Evolutionary conservation across 345 rosid species (phyloP), one percentile per base, ranked within the genome.

Genomic region (Ceriops decandra): DNA sequence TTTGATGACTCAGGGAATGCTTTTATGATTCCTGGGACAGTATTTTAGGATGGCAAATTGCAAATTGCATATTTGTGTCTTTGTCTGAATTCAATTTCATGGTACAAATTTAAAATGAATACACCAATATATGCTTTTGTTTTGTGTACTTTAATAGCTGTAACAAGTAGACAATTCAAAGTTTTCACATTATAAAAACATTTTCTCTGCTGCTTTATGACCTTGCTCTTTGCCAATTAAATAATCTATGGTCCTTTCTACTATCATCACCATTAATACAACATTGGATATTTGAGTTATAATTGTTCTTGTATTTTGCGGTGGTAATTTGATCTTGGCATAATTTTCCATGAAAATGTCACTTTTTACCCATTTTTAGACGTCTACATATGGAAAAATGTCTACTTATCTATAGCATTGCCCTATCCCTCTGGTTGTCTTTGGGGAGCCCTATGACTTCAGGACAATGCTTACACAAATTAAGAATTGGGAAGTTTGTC

Each of bases 31-130:
- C 66, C 62, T 79, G 60, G 70, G 6, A 15, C 24, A 2, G 9
- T 9, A 62, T 42, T n/a, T 59, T 75, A 42, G 70, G 81, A 71
- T 84, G 83, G 77, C 68, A 72, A 11, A 77, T 70, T 10, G 7
- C 21, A 1, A 7, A 16, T 70, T 59, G 5, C 7, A 17, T 5
- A 2, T 42, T 2, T 13, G 17, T 13, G 17, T 42, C 49, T 38
- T 38, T 13, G 19, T 42, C 5, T 42, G 49, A 13, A 42, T 42
- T 42, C 17, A 4, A 42, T 17, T 13, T 5, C 49, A 13, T 13
- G 49, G 4, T 42, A 42, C 0, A 42, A 42, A 42, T 42, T 42
- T 15, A 42, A 17, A 11, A 11, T 42, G 13, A 42, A 42, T 42
- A 11, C 13, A 11, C 16, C 17, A 42, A 13, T 13, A 42, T 13